Evolutionary conservation across 768 basidiomycete species (phyloP).

Genomic region (Panaeolus papilionaceus): DNA sequence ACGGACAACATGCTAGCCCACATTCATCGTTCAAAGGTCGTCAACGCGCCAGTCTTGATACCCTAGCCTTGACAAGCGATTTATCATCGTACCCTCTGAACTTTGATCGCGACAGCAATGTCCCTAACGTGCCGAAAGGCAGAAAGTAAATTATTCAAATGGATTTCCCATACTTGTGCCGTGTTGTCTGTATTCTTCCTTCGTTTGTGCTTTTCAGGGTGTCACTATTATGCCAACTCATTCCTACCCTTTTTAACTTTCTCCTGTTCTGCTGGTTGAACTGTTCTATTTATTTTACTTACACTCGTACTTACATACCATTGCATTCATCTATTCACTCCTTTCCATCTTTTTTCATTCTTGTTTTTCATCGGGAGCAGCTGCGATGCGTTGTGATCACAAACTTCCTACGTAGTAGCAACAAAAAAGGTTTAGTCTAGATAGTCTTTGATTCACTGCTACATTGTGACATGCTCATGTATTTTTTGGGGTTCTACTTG

Average conservation of each 20-base stretch:
- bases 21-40: conserved; percentile 45
- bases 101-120: conserved; percentile 61
- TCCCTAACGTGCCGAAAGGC: background rate
- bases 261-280: conserved; percentile 1
- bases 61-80: conserved; percentile 82
- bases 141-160: conserved; percentile 5
- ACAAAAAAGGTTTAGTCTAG: background rate
- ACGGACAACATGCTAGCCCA: conserved; percentile 31
- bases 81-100: conserved; percentile 84
- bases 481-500: conserved; percentile 12
- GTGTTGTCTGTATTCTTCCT: conserved; percentile 2
- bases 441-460: background rate
- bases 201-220: conserved; percentile 10
- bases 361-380: background rate
- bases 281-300: conserved; percentile 9
- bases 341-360: background rate
- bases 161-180: background rate
- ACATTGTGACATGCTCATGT: background rate
- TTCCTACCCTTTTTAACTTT: background rate
- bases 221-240: background rate
- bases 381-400: background rate
- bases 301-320: background rate
- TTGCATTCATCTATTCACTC: background rate
- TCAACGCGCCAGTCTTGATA: conserved; percentile 85
- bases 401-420: conserved; percentile 5